A percentile compares a stretch with the other conserved stretches of the same genome.
phyloP scores from a whole-genome alignment of 78 protist species.

The Paratrimastix pyriformis region DNA sequence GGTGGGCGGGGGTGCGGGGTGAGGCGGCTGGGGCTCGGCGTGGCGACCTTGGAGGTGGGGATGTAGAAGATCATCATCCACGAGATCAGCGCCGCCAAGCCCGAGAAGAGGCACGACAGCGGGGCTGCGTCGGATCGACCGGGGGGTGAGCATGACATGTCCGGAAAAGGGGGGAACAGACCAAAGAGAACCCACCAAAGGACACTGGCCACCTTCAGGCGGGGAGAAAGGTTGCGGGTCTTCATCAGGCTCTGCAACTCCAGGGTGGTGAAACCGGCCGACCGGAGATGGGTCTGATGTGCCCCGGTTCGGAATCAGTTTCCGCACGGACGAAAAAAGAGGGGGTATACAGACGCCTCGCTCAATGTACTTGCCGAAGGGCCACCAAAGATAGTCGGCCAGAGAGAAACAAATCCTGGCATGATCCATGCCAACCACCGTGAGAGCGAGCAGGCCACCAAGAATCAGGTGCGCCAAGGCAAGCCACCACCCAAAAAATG shows the following conservation, averaged over 20 bases:
- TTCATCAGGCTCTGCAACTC: too few relatives aligned
- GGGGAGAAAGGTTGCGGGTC: too few relatives aligned
- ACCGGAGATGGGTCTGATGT: too few relatives aligned
- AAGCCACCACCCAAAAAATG: conserved; percentile 32
- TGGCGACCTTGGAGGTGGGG: conserved; percentile 51
- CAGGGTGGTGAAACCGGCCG: too few relatives aligned
- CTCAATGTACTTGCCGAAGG: neutral
- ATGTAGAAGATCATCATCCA: conserved; percentile 53
- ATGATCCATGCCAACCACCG: neutral
- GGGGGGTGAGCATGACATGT: neutral
- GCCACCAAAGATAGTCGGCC: neutral
- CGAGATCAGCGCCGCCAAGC: neutral
- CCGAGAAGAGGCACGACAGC: conserved; percentile 5
- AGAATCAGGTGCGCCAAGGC: conserved; percentile 10
- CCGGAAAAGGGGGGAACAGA: too few relatives aligned
- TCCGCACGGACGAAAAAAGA: too few relatives aligned
- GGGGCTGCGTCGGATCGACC: neutral
- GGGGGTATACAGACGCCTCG: too few relatives aligned
- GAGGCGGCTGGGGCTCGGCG: too few relatives aligned
- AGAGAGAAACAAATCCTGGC: neutral
- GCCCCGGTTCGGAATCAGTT: too few relatives aligned
- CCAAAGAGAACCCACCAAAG: too few relatives aligned
- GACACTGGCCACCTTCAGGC: too few relatives aligned
- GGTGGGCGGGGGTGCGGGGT: too few relatives aligned
- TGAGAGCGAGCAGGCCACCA: neutral